phyloP scores from a whole-genome alignment of 164 flowering plant species.

The Paratinospora sagittata region DNA sequence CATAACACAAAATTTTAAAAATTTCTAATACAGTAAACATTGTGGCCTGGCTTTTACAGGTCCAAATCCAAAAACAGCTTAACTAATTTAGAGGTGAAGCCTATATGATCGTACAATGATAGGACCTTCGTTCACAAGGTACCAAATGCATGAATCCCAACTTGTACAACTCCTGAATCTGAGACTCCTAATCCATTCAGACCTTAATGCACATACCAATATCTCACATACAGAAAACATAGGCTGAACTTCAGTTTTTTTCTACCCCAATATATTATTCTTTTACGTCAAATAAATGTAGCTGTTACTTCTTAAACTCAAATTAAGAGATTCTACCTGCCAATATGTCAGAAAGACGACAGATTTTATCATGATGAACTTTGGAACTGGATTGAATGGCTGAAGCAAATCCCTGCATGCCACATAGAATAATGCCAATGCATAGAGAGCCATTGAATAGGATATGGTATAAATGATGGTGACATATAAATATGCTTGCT shows the following conservation, averaged over 20 bases:
- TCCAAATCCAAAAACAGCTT: too few relatives aligned
- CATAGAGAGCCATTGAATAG: slow-evolving; percentile 84
- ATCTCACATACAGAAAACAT: too few relatives aligned
- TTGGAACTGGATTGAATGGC: slow-evolving; percentile 97
- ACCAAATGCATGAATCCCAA: too few relatives aligned
- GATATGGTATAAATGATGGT: slow-evolving; percentile 91
- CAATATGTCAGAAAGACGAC: slow-evolving; percentile 97
- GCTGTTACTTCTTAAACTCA: background rate
- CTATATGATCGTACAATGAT: too few relatives aligned
- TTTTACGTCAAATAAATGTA: background rate
- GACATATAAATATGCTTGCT: slow-evolving; percentile 77
- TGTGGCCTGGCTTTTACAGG: too few relatives aligned
- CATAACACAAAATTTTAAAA: too few relatives aligned
- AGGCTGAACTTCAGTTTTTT: background rate
- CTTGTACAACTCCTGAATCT: too few relatives aligned
- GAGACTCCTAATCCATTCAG: too few relatives aligned
- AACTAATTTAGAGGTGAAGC: too few relatives aligned
- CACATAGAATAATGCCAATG: slow-evolving; percentile 89
- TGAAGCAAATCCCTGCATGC: slow-evolving; percentile 94
- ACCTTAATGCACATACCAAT: too few relatives aligned
- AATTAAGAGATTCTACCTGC: slow-evolving; percentile 59
- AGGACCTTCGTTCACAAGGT: too few relatives aligned
- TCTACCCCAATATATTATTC: background rate
- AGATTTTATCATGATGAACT: slow-evolving; percentile 86
- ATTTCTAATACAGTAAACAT: too few relatives aligned